phyloP scores from a whole-genome alignment of 805 yeast genomes.

The Metschnikowia kofuensis region DNA sequence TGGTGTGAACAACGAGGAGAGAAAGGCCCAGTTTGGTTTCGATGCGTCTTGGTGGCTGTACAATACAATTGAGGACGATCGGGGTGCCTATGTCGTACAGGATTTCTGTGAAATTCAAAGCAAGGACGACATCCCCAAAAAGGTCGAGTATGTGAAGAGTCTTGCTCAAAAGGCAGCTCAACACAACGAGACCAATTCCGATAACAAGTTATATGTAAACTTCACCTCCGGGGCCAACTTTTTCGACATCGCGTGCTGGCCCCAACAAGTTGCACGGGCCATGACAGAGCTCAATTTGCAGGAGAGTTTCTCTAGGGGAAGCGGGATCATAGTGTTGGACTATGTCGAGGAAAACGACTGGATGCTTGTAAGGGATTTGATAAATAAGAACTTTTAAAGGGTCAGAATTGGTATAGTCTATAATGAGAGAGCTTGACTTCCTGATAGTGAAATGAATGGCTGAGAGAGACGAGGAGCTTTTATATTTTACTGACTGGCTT shows the following conservation, averaged over 20 bases:
- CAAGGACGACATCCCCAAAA: conserved; percentile 52
- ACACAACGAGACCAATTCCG: conserved; percentile 39
- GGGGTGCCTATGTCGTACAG: conserved; percentile 62
- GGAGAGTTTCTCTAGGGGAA: conserved; percentile 49
- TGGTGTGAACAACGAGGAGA: conserved; percentile 51
- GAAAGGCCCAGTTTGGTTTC: conserved; percentile 52
- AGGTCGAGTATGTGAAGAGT: conserved; percentile 54
- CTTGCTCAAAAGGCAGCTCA: conserved; percentile 52
- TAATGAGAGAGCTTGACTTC: too few relatives aligned
- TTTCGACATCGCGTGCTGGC: conserved; percentile 73
- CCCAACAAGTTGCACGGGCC: conserved; percentile 58
- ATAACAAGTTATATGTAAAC: conserved; percentile 62
- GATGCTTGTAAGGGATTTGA: conserved; percentile 49
- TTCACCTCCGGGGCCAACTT: conserved; percentile 74
- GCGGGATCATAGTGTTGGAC: conserved; percentile 67
- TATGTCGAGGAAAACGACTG: conserved; percentile 62
- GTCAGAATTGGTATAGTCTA: background rate
- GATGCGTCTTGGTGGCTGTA: conserved; percentile 67
- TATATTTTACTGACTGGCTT: too few relatives aligned
- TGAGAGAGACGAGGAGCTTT: too few relatives aligned
- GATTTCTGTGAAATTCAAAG: conserved; percentile 66
- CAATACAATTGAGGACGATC: conserved; percentile 63
- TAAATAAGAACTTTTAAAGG: conserved; percentile 45
- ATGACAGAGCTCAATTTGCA: conserved; percentile 43
- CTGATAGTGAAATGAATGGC: too few relatives aligned